These are phyloP conservation scores for Fallopia convolvulus DNA, from an alignment of 148 eudicot species.

Conservation along the genomic window DNA sequence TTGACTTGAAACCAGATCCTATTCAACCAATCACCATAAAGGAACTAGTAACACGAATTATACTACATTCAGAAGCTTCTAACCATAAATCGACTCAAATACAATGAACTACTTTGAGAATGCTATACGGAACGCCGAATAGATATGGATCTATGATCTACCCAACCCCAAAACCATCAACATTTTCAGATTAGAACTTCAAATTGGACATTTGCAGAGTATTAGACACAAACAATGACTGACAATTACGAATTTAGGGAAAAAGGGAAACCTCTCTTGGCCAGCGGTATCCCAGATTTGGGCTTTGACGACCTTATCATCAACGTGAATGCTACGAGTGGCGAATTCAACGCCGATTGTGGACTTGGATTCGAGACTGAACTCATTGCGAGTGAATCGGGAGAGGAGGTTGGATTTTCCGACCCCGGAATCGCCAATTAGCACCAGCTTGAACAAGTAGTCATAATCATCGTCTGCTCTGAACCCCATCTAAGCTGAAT, in stretches of 20 bases:
- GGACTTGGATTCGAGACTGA: constrained; percentile 47
- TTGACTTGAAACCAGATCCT: not conserved
- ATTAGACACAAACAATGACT: not conserved
- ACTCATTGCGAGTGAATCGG: constrained; percentile 41
- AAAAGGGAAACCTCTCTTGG: constrained; percentile 1
- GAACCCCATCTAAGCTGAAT: not conserved
- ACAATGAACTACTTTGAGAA: not conserved
- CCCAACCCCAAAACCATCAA: not conserved
- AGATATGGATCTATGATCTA: not conserved
- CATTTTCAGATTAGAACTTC: not conserved
- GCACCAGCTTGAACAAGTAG: constrained; percentile 44
- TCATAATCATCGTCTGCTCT: constrained; percentile 40
- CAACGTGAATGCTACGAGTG: constrained; percentile 34
- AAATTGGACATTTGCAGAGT: not conserved
- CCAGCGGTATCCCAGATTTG: constrained; percentile 28
- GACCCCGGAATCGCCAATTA: constrained; percentile 51
- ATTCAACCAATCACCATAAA: not conserved
- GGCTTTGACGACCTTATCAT: constrained; percentile 49
- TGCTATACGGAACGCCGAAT: not conserved
- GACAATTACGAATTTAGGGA: not conserved
- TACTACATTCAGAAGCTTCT: no score
- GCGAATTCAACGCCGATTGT: constrained; percentile 61
- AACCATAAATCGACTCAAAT: no score
- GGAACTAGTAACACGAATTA: not conserved
- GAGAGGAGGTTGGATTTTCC: constrained; percentile 54